These are phyloP conservation scores for Kluyveromyces marxianus DNA, from an alignment of 1,139 yeast species.

Conservation along the genomic window DNA sequence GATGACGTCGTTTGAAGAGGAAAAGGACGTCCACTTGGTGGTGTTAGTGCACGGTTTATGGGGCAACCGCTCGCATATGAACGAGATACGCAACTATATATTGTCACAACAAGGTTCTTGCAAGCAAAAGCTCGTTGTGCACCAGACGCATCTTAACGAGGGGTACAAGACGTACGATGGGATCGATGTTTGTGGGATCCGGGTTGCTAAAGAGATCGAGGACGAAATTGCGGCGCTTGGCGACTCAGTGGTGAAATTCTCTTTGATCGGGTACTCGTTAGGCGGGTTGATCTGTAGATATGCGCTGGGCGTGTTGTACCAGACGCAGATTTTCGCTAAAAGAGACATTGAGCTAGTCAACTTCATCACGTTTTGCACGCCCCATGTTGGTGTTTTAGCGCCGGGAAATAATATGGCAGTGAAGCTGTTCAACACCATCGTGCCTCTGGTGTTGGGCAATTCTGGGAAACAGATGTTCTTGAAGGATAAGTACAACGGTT, in stretches of 20 bases:
- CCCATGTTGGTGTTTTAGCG: conserved; percentile 72
- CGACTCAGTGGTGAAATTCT: conserved; percentile 42
- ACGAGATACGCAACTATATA: conserved; percentile 44
- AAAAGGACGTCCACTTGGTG: conserved; percentile 42
- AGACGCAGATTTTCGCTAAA: conserved; percentile 42
- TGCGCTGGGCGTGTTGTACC: conserved; percentile 62
- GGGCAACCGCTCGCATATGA: conserved; percentile 69
- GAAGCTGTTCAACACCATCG: conserved; percentile 48
- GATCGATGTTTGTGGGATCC: conserved; percentile 71
- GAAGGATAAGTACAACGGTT: conserved; percentile 35
- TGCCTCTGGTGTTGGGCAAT: conserved; percentile 57
- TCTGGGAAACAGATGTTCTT: conserved; percentile 70
- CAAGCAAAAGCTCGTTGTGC: conserved; percentile 39
- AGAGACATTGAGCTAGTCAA: conserved; percentile 41
- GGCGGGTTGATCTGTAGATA: conserved; percentile 78
- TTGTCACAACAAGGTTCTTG: conserved; percentile 21
- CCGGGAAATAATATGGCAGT: conserved; percentile 46
- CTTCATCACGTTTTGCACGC: conserved; percentile 70
- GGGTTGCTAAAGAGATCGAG: conserved; percentile 64
- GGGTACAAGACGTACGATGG: conserved; percentile 74
- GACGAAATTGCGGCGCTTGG: conserved; percentile 32
- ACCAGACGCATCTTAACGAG: conserved; percentile 55
- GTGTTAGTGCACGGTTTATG: conserved; percentile 80
- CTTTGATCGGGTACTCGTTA: conserved; percentile 72
- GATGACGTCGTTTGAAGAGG: background rate